Base-by-base conservation (phyloP, 805 yeast genomes). In the Tetrapisispora arboricola region DNA sequence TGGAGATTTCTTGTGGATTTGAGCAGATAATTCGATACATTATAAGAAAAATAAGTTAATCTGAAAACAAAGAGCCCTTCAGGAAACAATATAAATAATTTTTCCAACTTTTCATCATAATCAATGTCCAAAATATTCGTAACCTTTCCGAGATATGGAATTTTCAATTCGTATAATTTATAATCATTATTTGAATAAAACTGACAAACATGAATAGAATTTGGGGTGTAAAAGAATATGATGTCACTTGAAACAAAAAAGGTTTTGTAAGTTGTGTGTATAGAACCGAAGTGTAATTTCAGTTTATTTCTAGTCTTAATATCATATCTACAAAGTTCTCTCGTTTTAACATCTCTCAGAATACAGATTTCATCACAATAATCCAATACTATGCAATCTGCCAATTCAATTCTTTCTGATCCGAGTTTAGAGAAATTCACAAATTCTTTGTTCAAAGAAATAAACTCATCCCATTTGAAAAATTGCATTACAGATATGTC, bases 1-100 rank as follows among this genome's bases (percentile, higher is more conserved):
- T 51, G 47, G 9, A 32, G 26, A 18, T 46, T 49, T 36, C 56
- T 50, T 3, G 61, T 53, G 7, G 58, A 50, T 27, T 47, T 49
- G 16, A 57, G 38, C 11, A 57, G 36, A 36, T 45, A 51, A 36
- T 53, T 51, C 15, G 50, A 44, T 17, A 41, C 42, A 15, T 51
- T 51, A 42, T 48, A 42, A 2, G 60, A 50, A 15, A 40, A 41
- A 30, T 52, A 57, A 2, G 49, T 43, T n/a, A 48, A 41, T 6
- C 49, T 48, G 17, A 43, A 42, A 11, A 58, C 41, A 33, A 48
- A 45, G 7, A 58, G 22, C 4, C 61, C 59, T 34, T 46, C 49
- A n/a, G 46, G 38, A 35, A 42, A 53, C 16, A 53, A 37, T 7
- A 58, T 39, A 31, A 50, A 55, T 11, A 52, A 29, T 9, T 28